Conservation (phyloP, 192 early-diverging fungal species). For the Podila horticola region DNA sequence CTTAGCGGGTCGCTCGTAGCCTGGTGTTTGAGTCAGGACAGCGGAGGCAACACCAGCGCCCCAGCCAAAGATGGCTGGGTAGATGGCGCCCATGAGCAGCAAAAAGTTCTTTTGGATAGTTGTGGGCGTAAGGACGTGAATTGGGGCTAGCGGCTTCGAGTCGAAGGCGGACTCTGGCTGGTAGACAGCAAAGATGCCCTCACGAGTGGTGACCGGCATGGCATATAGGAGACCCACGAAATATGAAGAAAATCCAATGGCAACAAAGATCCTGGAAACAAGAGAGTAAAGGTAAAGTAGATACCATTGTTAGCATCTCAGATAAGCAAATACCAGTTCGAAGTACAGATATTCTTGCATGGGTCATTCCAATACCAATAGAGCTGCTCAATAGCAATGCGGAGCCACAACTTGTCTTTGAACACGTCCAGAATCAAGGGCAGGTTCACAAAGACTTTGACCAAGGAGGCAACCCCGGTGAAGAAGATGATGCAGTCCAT, state of each 20-base stretch:
- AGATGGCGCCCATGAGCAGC: conserved; percentile 39
- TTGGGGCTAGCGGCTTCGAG: conserved; percentile 18
- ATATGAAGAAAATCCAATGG: conserved; percentile 45
- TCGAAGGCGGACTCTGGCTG: conserved; percentile 31
- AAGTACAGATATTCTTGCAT: not conserved
- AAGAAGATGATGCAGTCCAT: conserved; percentile 53
- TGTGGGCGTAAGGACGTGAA: conserved; percentile 43
- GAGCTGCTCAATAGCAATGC: conserved; percentile 37
- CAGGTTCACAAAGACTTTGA: conserved; percentile 34
- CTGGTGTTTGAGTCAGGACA: conserved; percentile 19
- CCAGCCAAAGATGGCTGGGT: conserved; percentile 32
- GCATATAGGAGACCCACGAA: conserved; percentile 49
- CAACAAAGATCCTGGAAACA: conserved; percentile 31
- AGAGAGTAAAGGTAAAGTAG: not conserved
- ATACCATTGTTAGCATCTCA: not conserved
- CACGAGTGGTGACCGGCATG: conserved; percentile 37
- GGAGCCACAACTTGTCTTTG: conserved; percentile 36
- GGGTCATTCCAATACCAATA: conserved; percentile 25
- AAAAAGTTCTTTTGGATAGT: conserved; percentile 44
- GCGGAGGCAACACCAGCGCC: conserved; percentile 35
- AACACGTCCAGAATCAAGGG: conserved; percentile 26
- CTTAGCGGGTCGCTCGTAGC: conserved; percentile 10
- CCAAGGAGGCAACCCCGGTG: conserved; percentile 26
- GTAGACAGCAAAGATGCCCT: conserved; percentile 46
- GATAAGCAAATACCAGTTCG: too few relatives aligned